Percentiles rank a stretch among this genome's conserved stretches.
These are phyloP conservation scores for Meripilus lineatus DNA, from an alignment of 1,284 basidiomycete genomes.

Conservation along the genomic window DNA sequence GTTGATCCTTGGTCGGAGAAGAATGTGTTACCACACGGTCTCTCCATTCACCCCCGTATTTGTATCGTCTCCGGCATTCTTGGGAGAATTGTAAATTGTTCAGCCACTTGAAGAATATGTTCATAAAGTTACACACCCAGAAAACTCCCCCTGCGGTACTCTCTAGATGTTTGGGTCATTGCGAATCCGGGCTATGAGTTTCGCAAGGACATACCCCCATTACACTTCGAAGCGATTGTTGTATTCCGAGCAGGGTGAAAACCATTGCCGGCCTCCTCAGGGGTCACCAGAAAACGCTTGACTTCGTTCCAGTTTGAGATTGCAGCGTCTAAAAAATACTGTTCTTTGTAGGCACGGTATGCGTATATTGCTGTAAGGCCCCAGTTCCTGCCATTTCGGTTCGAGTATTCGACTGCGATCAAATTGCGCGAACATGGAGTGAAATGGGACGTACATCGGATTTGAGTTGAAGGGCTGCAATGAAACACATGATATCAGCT, in stretches of 20 bases:
- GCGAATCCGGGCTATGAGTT: background rate
- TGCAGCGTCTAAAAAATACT: background rate
- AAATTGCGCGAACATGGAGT: too few relatives aligned
- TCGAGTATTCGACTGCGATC: too few relatives aligned
- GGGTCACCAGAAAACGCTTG: background rate
- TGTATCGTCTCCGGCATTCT: background rate
- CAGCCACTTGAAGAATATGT: background rate
- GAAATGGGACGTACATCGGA: too few relatives aligned
- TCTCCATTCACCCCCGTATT: background rate
- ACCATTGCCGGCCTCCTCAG: too few relatives aligned
- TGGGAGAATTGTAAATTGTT: background rate
- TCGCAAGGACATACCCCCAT: background rate
- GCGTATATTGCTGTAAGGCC: slow-evolving; percentile 2
- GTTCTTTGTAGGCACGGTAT: background rate
- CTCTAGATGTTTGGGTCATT: background rate
- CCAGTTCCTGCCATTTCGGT: too few relatives aligned
- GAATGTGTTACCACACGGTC: background rate
- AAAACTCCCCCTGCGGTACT: background rate
- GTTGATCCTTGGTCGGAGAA: too few relatives aligned
- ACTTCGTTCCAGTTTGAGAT: background rate
- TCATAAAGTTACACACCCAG: background rate
- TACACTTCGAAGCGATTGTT: background rate
- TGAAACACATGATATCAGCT: too few relatives aligned
- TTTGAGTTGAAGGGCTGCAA: too few relatives aligned
- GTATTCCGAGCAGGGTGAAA: background rate